Evolutionary conservation across 176 grass and related monocot genomes (phyloP), one percentile per base, ranked within the genome.

Genomic region (Stipa capillata): DNA sequence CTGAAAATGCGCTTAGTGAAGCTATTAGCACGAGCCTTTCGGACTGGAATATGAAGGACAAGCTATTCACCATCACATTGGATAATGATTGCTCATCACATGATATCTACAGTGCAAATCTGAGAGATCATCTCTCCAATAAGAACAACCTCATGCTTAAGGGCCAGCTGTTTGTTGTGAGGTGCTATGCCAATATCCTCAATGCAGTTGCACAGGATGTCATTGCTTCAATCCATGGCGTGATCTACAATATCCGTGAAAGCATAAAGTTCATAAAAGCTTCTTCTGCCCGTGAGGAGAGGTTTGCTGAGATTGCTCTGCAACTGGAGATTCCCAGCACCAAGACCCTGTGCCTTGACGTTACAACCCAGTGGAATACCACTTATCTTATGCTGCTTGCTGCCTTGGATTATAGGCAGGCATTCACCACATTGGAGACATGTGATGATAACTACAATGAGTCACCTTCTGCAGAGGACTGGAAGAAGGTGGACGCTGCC

Each of bases 31-130:
- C 44, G 0, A 87, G 93, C 80, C 83, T 97, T 37, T 86, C 72
- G 0, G 88, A 93, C 43, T 97, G 93, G 93, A 90, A 93, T 31
- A 88, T 97, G 85, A 97, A 93, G 71, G 87, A 90, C 27, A 91
- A 69, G 72, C 59, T 97, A 68, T 97, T 97, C 83, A 97, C 90
- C 52, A 89, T 97, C 74, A 97, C 93, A 31, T 69, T 97, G 51
- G 93, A 97, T 84, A 97, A 93, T 11, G 85, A 97, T 69, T 93
- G 80, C 83, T 97, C 93, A 12, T 97, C 93, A 16, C 93, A 97
- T 81, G 93, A 97, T 66, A 97, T 97, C 49, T 97, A 97, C 83
- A 97, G 93, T 90, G 93, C 93, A 77, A 97, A 97, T 52, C 83
- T 97, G 34, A 83, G 87, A 76, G 88, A 93, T 18, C 83, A 90